Conservation (phyloP, 2,329 filamentous ascomycete species). For the Colletotrichum sp. region DNA sequence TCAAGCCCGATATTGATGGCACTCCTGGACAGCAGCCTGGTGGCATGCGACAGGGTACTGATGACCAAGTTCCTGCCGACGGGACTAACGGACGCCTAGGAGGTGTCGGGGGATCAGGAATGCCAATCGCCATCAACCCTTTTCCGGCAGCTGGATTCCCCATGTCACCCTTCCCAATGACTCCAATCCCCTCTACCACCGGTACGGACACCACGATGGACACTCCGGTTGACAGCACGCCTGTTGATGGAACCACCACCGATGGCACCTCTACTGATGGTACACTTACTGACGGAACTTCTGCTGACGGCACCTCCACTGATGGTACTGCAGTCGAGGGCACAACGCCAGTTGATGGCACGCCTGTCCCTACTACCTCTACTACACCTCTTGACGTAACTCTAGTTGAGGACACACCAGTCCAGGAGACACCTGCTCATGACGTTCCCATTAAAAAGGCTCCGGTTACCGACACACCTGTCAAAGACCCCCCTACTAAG, state of each 20-base stretch:
- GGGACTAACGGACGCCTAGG: background rate
- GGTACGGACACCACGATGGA: background rate
- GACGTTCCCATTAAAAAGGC: fast-evolving
- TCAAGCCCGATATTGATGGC: background rate
- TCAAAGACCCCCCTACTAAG: background rate
- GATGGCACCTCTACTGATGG: background rate
- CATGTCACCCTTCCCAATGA: background rate
- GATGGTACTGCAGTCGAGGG: background rate
- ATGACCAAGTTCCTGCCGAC: background rate
- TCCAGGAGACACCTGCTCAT: background rate
- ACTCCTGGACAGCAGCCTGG: background rate
- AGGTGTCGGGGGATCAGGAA: background rate
- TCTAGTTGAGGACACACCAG: background rate
- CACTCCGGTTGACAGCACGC: background rate
- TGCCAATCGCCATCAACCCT: background rate
- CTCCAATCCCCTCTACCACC: background rate
- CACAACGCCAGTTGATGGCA: background rate
- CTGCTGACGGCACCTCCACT: background rate
- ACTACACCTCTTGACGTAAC: background rate
- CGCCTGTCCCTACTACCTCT: background rate
- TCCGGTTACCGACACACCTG: fast-evolving
- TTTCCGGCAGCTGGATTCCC: background rate
- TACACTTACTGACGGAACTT: background rate
- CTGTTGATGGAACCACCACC: background rate
- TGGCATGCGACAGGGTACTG: background rate